Evolutionary conservation across 1,284 basidiomycete genomes (phyloP), one percentile per base, ranked within the genome.

Genomic region (Trichosporon faecale): DNA sequence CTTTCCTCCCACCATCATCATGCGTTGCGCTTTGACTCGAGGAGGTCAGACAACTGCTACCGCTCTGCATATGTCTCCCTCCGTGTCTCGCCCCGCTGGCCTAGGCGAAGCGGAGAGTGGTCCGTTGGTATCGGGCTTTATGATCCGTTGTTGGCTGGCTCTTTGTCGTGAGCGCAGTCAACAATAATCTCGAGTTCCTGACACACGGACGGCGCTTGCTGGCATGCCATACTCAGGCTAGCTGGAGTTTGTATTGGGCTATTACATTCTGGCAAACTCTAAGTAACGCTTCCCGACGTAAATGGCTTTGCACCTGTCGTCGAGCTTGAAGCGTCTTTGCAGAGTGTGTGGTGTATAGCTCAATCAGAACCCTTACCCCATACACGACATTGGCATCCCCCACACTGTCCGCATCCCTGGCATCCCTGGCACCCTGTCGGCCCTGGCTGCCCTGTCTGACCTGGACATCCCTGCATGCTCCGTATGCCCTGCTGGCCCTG

Each of bases 221-320:
- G 49, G 33, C 33, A 35, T 35, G 33, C 33, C 35, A 37, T 37
- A 14, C 14, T 9, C 35, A 37, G 35, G n/a, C n/a, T n/a, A n/a
- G n/a, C n/a, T n/a, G 40, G 40, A 14, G 40, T 44, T 52, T 52
- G 49, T 52, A 52, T 21, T 52, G 49, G 21, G 49, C 49, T 21
- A 52, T 52, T 60, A 16, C 57, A 31, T n/a, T 11, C 57, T 61
- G 57, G 57, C 29, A 23, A 61, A 61, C 57, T 61, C 29, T 31
- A 61, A 61, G 57, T 61, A 61, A 61, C 57, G 57, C 57, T 61
- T n/a, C 57, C 57, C 57, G 57, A 16, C 14, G 57, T 61, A 61
- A 61, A 61, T 61, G 57, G 57, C 57, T 31, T 31, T n/a, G 57
- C 57, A 31, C 57, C 29, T 31, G 27, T 29, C 18, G 57, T 61